Conservation (phyloP, 495 filamentous ascomycete genomes). For the Penicillium desertorum region DNA sequence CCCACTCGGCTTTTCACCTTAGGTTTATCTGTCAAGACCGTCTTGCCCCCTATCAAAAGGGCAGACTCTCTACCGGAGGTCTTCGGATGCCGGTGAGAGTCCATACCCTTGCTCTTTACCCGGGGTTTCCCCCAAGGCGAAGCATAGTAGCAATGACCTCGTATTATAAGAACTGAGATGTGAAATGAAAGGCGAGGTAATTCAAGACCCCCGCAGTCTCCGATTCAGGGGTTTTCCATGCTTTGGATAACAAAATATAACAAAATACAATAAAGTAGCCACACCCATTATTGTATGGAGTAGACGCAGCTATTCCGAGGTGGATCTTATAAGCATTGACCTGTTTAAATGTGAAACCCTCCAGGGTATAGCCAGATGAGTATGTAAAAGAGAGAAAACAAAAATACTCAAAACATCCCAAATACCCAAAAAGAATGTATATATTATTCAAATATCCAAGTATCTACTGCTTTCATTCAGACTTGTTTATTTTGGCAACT, state of each 20-base stretch:
- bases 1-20: slow-evolving; percentile 13
- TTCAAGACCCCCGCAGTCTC: background rate
- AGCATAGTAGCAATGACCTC: slow-evolving; percentile 6
- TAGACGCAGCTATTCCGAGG: background rate
- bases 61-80: background rate
- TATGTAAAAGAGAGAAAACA: background rate
- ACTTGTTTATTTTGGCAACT: slow-evolving; percentile 4
- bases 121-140: background rate
- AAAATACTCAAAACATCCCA: background rate
- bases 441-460: background rate
- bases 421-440: background rate
- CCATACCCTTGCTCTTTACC: slow-evolving; percentile 5
- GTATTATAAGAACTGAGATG: background rate
- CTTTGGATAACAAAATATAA: background rate
- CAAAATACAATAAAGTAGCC: background rate
- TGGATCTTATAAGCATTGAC: background rate
- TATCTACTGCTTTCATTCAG: slow-evolving; percentile 5
- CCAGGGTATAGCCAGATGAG: background rate
- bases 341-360: background rate
- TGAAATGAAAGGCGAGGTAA: background rate
- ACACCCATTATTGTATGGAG: background rate
- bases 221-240: background rate
- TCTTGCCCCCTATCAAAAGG: background rate
- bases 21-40: slow-evolving; percentile 10
- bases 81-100: background rate